phyloP scores from a whole-genome alignment of 2,329 filamentous ascomycete genomes.

The Annulohypoxylon truncatum region DNA sequence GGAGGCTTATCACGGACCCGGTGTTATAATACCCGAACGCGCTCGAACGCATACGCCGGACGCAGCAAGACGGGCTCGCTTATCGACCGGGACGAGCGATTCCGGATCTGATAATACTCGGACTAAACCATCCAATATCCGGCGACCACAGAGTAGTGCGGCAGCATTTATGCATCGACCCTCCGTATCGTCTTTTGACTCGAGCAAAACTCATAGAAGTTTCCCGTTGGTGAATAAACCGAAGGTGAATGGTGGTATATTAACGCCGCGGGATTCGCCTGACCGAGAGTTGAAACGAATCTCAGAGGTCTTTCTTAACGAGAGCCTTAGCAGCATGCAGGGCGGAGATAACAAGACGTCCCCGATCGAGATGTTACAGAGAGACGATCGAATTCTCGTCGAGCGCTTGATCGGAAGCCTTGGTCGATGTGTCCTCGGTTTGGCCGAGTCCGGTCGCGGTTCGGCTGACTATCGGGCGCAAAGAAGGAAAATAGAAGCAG shows the following conservation, averaged over 20 bases:
- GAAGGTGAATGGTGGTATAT: constrained; percentile 58
- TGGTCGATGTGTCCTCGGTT: constrained; percentile 68
- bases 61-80: constrained; percentile 46
- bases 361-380: constrained; percentile 60
- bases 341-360: constrained; percentile 49
- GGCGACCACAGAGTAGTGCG: constrained; percentile 58
- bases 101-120: constrained; percentile 43
- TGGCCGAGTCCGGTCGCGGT: constrained; percentile 66
- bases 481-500: constrained; percentile 78
- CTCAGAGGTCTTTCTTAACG: constrained; percentile 61
- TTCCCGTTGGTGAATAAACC: constrained; percentile 70
- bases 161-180: constrained; percentile 62
- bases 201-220: constrained; percentile 68
- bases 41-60: constrained; percentile 50
- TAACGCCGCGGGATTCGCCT: constrained; percentile 62
- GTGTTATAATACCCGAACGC: constrained; percentile 40
- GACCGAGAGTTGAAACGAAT: constrained; percentile 62
- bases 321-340: constrained; percentile 55
- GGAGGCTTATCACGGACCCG: constrained; percentile 43
- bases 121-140: constrained; percentile 52
- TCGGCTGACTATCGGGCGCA: constrained; percentile 72
- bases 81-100: constrained; percentile 42
- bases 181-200: constrained; percentile 68
- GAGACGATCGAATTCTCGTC: constrained; percentile 70
- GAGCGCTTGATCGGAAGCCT: constrained; percentile 70